Evolutionary conservation across 2,329 filamentous ascomycete genomes (phyloP), one percentile per base, ranked within the genome.

Genomic region (Stagonosporopsis tanaceti): DNA sequence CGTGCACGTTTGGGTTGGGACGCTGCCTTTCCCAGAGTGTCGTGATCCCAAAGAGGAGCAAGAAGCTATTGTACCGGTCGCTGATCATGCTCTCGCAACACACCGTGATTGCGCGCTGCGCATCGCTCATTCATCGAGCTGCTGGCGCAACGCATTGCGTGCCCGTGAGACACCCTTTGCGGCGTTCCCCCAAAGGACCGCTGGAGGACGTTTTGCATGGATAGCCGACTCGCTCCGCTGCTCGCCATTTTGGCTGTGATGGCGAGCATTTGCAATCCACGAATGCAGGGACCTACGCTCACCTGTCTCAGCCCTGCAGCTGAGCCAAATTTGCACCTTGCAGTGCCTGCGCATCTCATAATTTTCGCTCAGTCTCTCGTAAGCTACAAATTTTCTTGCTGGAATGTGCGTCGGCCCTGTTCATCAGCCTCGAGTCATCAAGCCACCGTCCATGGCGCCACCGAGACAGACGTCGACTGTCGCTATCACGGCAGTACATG

Each of bases 251-350:
- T 38, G 59, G 46, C 59, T 30, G 60, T 60, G 22, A 61, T 64
- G 57, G 53, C 59, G 59, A 63, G 53, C 61, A 45, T 57, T 63
- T 48, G 57, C 53, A 37, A 44, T 47, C 30, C 51, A 27, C 15
- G 6, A 51, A 66, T 61, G 59, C 65, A 70, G 62, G 70, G 64
- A 50, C 57, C 34, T 41, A 60, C 59, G 63, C 63, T 68, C 60
- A 69, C 63, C 44, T 53, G 60, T 67, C 60, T 70, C 65, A 69
- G 68, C 50, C 71, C 68, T 74, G 72, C 68, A 69, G 61, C 61
- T 61, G 60, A 48, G 50, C 61, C 55, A 61, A 27, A 50, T 6
- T 34, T 34, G 28, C 28, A 30, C 9, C 28, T 3, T 30, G 28
- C 28, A 9, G 8, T 32, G 9, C 44, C 45, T 47, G 39, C 54